Evolutionary conservation across 1,284 basidiomycete genomes (phyloP), one percentile per base, ranked within the genome.

Genomic region (Trichosporon sp.): DNA sequence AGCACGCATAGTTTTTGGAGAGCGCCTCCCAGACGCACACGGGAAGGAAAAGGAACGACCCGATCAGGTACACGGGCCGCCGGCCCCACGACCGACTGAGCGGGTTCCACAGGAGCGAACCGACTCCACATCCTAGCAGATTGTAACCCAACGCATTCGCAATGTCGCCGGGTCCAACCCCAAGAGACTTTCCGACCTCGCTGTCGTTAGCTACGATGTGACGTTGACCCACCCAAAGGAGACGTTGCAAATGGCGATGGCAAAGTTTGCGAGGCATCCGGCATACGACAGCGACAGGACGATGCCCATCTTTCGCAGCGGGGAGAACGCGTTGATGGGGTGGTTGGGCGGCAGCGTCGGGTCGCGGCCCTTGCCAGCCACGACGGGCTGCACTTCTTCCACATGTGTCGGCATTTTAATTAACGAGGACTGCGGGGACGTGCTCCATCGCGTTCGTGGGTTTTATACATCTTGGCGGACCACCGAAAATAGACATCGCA

Each of bases 91-190:
- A 78, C 40, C 77, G 71, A 26, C 65, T 37, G 6, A 78, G 59
- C 11, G 77, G 78, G 66, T 79, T 78, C 75, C 78, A 79, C 21
- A 84, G 72, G 7, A 84, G 67, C 0, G 81, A 78, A 1, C 83
- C 83, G 2, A 82, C 78, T 1, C 80, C 82, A n/a, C 81, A 75
- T 37, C 83, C 83, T 12, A 84, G 78, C n/a, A 84, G 77, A 26
- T 73, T 74, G 73, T 82, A 82, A 10, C 82, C 82, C 68, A 84
- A 80, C 0, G 81, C 76, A 73, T 83, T 80, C 35, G 82, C 79
- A 8, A 78, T 79, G 4, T 75, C 70, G 1, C 77, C 69, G 3
- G 80, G 78, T n/a, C 75, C 71, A 2, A 74, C 73, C 8, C n/a
- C n/a, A 14, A 71, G 69, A 11, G 37, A 2, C 26, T 54, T 32